These are phyloP conservation scores for Skeletonema menzelii DNA, from an alignment of 108 stramenopile species.

Conservation along the genomic window DNA sequence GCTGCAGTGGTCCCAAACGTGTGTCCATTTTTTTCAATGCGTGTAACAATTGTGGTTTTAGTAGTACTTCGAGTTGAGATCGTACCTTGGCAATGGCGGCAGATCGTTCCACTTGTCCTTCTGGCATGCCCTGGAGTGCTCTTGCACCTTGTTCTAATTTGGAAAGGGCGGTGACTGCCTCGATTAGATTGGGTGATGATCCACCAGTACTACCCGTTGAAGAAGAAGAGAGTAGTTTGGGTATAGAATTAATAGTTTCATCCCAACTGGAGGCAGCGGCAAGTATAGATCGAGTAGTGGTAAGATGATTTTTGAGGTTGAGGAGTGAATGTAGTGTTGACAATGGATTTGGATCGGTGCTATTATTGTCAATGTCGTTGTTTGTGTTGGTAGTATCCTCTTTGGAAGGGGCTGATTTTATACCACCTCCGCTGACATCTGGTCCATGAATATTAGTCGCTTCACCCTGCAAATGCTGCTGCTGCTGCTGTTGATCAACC, in stretches of 20 bases:
- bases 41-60: conserved; percentile 76
- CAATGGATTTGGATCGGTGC: conserved; percentile 21
- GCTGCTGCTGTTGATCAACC: too few relatives aligned
- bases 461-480: too few relatives aligned
- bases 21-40: conserved; percentile 74
- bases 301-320: conserved; percentile 68
- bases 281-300: conserved; percentile 64
- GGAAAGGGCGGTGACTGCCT: conserved; percentile 64
- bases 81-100: conserved; percentile 55
- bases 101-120: conserved; percentile 59
- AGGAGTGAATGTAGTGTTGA: conserved; percentile 67
- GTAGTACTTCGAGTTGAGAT: conserved; percentile 61
- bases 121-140: conserved; percentile 74
- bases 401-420: neutral
- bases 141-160: conserved; percentile 66
- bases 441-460: conserved; percentile 6
- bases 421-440: neutral
- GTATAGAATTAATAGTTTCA: conserved; percentile 60
- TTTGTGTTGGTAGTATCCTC: neutral
- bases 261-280: conserved; percentile 81
- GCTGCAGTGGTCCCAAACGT: conserved; percentile 72
- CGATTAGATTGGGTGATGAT: conserved; percentile 50
- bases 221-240: conserved; percentile 44
- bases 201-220: conserved; percentile 1
- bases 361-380: neutral